Evolutionary conservation across 2,329 filamentous ascomycete genomes (phyloP).

Genomic region (Neophaeococcomyces aloes): DNA sequence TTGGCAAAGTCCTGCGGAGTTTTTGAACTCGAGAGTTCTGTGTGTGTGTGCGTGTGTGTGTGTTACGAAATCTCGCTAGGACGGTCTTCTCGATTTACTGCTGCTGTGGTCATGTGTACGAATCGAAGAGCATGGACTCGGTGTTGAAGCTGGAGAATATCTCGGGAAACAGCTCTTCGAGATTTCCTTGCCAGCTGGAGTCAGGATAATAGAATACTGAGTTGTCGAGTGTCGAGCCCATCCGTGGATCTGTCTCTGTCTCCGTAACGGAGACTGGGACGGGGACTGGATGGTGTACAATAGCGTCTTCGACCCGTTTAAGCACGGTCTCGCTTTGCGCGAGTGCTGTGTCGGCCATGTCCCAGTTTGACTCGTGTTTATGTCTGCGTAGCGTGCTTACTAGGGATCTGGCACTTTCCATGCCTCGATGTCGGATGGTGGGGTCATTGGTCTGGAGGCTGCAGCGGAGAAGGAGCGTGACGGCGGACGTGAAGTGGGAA

Average conservation of each 20-base stretch:
- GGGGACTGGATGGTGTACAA: no score
- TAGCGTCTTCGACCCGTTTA: conserved; percentile 21
- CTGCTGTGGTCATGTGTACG: not conserved
- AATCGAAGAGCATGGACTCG: conserved; percentile 2
- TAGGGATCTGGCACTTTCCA: conserved; percentile 39
- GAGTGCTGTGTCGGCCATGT: conserved; percentile 45
- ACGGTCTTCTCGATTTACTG: no score
- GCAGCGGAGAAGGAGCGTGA: conserved; percentile 20
- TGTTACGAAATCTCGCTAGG: no score
- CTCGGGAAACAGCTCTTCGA: conserved; percentile 4
- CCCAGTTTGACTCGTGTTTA: conserved; percentile 43
- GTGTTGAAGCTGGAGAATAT: conserved; percentile 2
- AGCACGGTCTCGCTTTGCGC: conserved; percentile 39
- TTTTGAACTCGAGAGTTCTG: no score
- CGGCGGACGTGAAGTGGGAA: conserved; percentile 20
- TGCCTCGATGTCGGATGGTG: conserved; percentile 36
- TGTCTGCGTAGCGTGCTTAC: conserved; percentile 39
- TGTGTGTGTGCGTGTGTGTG: no score
- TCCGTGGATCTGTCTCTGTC: no score
- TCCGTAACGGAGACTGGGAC: no score
- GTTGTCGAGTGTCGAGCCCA: no score
- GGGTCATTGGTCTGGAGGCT: conserved; percentile 30
- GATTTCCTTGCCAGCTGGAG: conserved; percentile 4
- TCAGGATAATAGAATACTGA: conserved; percentile 6
- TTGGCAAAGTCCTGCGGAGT: no score